Evolutionary conservation across 2,329 filamentous ascomycete species (phyloP).

Genomic region (Leptosphaerulina australis): DNA sequence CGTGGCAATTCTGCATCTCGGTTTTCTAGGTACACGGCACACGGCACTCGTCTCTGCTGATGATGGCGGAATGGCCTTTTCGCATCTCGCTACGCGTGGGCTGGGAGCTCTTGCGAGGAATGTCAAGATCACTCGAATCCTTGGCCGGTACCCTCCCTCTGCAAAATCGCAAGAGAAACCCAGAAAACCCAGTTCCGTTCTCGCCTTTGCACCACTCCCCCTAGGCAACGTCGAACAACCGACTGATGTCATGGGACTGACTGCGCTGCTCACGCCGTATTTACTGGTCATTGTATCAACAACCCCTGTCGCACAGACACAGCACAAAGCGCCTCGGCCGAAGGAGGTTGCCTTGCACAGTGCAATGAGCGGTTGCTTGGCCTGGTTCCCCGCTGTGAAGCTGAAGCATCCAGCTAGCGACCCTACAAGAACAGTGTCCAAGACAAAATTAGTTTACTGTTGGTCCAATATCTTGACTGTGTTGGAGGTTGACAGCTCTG

Average conservation of each 20-base stretch:
- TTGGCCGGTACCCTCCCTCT: slow-evolving; percentile 85
- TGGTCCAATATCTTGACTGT: slow-evolving; percentile 99
- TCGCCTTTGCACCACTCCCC: slow-evolving; percentile 88
- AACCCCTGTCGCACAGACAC: slow-evolving; percentile 92
- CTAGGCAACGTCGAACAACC: slow-evolving; percentile 91
- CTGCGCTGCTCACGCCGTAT: slow-evolving; percentile 95
- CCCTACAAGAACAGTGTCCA: slow-evolving; percentile 71
- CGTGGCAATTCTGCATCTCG: slow-evolving; percentile 83
- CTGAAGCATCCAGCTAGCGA: slow-evolving; percentile 76
- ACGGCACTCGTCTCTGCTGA: slow-evolving; percentile 96
- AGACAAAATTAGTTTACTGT: slow-evolving; percentile 91
- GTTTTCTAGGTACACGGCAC: slow-evolving; percentile 89
- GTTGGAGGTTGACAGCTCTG: slow-evolving; percentile 77
- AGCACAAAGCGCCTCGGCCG: slow-evolving; percentile 89
- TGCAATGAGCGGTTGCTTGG: slow-evolving; percentile 88
- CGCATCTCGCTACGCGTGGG: slow-evolving; percentile 90
- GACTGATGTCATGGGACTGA: slow-evolving; percentile 86
- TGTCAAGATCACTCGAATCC: slow-evolving; percentile 86
- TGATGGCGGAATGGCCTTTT: slow-evolving; percentile 96
- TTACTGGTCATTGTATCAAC: slow-evolving; percentile 96
- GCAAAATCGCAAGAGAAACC: slow-evolving; percentile 66
- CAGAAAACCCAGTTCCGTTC: slow-evolving; percentile 89
- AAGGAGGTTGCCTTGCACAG: slow-evolving; percentile 91
- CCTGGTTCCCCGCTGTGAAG: slow-evolving; percentile 97
- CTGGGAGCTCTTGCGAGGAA: slow-evolving; percentile 83